Conservation (phyloP, 2,329 filamentous ascomycete genomes). For the Scytalidium lignicola region DNA sequence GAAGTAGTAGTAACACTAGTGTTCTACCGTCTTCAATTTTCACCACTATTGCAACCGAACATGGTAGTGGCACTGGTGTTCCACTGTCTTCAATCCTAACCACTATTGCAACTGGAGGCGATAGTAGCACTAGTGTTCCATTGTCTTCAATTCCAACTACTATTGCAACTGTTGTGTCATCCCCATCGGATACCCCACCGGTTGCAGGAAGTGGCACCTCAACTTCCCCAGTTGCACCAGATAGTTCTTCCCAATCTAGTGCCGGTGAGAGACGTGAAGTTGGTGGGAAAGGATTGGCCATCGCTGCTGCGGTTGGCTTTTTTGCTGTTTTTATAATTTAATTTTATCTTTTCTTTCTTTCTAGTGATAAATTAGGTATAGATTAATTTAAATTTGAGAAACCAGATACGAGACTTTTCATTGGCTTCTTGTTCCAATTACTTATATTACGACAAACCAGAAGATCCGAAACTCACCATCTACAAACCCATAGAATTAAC, state of each 20-base stretch:
- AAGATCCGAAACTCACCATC: too few species aligned
- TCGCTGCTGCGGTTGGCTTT: neutral
- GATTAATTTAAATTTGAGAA: too few species aligned
- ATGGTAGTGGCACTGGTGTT: neutral
- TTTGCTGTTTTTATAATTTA: neutral
- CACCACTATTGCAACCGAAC: too few species aligned
- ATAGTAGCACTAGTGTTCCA: too few species aligned
- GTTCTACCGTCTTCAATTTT: neutral
- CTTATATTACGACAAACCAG: too few species aligned
- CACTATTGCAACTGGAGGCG: too few species aligned
- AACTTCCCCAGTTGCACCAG: neutral
- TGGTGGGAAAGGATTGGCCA: slow-evolving; percentile 18
- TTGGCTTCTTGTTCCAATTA: too few species aligned
- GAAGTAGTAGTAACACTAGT: neutral
- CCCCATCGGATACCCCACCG: neutral
- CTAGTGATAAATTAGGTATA: too few species aligned
- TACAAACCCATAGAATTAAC: too few species aligned
- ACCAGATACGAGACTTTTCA: too few species aligned
- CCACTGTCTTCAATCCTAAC: neutral
- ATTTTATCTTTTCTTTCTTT: neutral
- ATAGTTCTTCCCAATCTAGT: slow-evolving; percentile 20
- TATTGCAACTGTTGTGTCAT: too few species aligned
- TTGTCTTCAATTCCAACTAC: too few species aligned
- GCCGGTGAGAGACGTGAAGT: slow-evolving; percentile 36
- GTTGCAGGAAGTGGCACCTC: neutral